These are phyloP conservation scores for Rhamnella rubrinervis DNA, from an alignment of 331 rosid species.

Conservation along the genomic window DNA sequence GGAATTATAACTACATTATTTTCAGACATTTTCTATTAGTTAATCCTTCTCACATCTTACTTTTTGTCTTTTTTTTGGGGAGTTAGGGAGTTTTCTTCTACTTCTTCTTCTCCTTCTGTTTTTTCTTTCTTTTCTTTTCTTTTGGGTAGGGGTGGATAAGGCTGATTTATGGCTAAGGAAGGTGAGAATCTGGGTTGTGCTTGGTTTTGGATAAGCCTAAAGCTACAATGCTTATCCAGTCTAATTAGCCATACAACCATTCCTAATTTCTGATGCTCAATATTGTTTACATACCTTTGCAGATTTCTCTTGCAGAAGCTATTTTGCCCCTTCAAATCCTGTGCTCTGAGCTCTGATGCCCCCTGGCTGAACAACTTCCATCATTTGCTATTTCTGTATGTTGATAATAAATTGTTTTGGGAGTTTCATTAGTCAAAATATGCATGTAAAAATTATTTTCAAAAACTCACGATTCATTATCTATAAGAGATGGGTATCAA, in stretches of 20 bases:
- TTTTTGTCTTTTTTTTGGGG: background rate
- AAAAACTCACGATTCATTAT: background rate
- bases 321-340: constrained; percentile 49
- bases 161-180: constrained; percentile 19
- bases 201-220: constrained; percentile 33
- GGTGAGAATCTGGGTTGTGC: constrained; percentile 37
- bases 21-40: constrained; percentile 19
- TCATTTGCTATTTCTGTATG: constrained; percentile 46
- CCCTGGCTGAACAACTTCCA: constrained; percentile 52
- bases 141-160: constrained; percentile 2
- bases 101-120: no score
- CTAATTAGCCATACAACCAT: constrained; percentile 35
- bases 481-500: background rate
- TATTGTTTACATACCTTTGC: constrained; percentile 53
- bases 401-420: constrained; percentile 31
- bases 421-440: constrained; percentile 15
- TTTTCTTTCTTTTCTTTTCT: constrained; percentile 1
- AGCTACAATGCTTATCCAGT: constrained; percentile 39
- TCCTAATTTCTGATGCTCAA: constrained; percentile 52
- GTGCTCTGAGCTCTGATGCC: constrained; percentile 54
- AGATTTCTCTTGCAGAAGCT: constrained; percentile 61
- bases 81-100: no score
- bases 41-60: constrained; percentile 3
- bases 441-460: constrained; percentile 8
- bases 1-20: constrained; percentile 21